Base-by-base conservation (phyloP, 2,329 filamentous ascomycete genomes). In the Trichoderma breve region DNA sequence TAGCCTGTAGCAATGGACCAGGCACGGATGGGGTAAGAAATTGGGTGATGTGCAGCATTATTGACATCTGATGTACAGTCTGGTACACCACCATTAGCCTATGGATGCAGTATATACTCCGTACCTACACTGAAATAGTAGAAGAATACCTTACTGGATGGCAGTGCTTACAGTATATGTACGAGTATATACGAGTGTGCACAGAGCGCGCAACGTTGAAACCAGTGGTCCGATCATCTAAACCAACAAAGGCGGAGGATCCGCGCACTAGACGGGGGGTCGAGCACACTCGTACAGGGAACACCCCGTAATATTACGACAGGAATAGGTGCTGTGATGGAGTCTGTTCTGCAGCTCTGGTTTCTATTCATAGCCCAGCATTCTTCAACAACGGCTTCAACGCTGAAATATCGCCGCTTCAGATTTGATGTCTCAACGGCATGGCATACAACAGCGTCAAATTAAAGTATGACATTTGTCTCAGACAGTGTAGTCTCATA, bases 221-320 rank as follows among this genome's bases (percentile, higher is more conserved):
- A n/a, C 18, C 2, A 7, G 30, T 65, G 62, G 32, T 53, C 36
- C 28, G 55, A 69, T 68, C 62, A 53, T 34, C 53, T 36, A 21
- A 8, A 69, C 24, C 51, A 18, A 26, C 34, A 47, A 58, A 61
- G 55, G 36, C 55, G 36, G 55, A 61, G 55, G 66, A 69, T 69
- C 66, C 55, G 66, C 66, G 66, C 53, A 30, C 18, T 34, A 34
- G 55, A n/a, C 53, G 65, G 65, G 65, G 53, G 53, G 26, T 47
- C 43, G 15, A 47, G 43, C 43, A 47, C 12, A 36, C 39, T 18
- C 34, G 11, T 32, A 47, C 63, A 67, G 64, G 64, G 64, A 34
- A 36, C 47, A 67, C 51, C 47, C 64, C 30, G 47, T 36, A n/a
- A 36, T 34, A 21, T 26, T 8, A 11, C 5, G 26, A 34, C 57